These are phyloP conservation scores for Eutypella sp. DNA, from an alignment of 2,329 filamentous ascomycete genomes.

Conservation along the genomic window DNA sequence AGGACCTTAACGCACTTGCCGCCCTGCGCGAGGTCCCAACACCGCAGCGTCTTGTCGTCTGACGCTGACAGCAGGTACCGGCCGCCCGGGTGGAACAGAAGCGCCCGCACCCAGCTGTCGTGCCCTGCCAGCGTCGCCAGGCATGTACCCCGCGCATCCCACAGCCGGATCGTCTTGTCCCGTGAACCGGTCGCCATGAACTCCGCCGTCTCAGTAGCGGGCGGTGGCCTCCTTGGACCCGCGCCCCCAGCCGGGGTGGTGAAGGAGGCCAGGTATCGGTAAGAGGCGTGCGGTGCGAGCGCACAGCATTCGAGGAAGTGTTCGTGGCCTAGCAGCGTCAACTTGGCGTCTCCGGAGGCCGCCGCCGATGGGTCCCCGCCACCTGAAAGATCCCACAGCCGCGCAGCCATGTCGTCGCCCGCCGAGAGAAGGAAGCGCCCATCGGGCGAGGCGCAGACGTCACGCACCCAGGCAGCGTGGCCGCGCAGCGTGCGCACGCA, in stretches of 20 bases:
- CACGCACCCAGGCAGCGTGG: constrained; percentile 86
- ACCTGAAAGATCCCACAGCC: constrained; percentile 85
- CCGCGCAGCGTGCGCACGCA: constrained; percentile 83
- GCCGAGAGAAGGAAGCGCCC: constrained; percentile 79
- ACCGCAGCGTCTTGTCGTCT: constrained; percentile 88
- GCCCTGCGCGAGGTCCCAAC: constrained; percentile 89
- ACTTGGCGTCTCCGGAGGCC: too few species aligned
- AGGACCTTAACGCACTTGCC: constrained; percentile 84
- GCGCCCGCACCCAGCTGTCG: constrained; percentile 85
- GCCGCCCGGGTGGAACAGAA: constrained; percentile 87
- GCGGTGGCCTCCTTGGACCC: constrained; percentile 79
- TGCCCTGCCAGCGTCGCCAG: constrained; percentile 83
- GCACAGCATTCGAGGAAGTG: constrained; percentile 82
- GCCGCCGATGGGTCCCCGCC: too few species aligned
- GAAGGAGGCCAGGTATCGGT: constrained; percentile 69
- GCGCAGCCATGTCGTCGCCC: constrained; percentile 74
- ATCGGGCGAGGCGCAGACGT: constrained; percentile 76
- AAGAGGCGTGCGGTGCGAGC: constrained; percentile 74
- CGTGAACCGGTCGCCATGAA: constrained; percentile 85
- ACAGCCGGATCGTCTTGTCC: constrained; percentile 87
- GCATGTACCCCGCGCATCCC: constrained; percentile 79
- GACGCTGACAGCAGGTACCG: constrained; percentile 82
- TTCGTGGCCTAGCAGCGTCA: constrained; percentile 84
- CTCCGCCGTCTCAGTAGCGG: constrained; percentile 70
- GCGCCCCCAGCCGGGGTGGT: too few species aligned